Conservation (phyloP, 2,329 filamentous ascomycete genomes). For the Ascosphaera apis region DNA sequence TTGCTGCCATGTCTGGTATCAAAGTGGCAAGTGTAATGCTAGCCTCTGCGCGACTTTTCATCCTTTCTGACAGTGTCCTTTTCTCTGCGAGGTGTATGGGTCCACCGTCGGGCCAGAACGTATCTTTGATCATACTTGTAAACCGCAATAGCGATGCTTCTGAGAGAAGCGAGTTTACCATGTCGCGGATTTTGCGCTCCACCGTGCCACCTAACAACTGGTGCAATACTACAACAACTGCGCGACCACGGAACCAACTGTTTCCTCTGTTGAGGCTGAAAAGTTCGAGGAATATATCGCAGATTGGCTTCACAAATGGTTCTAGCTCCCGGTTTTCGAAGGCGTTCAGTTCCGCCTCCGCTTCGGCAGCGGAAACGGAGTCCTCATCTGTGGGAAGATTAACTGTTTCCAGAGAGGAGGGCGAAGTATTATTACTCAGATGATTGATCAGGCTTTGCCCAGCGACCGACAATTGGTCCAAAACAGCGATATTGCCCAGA, state of each 20-base stretch:
- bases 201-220: slow-evolving; percentile 90
- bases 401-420: slow-evolving; percentile 5
- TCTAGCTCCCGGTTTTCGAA: slow-evolving; percentile 78
- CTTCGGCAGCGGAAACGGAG: slow-evolving; percentile 40
- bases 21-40: slow-evolving; percentile 73
- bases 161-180: slow-evolving; percentile 46
- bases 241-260: slow-evolving; percentile 88
- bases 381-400: slow-evolving; percentile 25
- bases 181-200: slow-evolving; percentile 81
- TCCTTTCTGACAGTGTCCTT: slow-evolving; percentile 49
- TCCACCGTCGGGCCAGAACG: slow-evolving; percentile 47
- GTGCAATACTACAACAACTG: slow-evolving; percentile 87
- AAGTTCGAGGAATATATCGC: slow-evolving; percentile 85
- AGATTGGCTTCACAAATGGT: slow-evolving; percentile 95
- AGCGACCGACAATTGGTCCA: slow-evolving; percentile 81
- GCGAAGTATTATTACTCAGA: slow-evolving; percentile 15
- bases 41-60: slow-evolving; percentile 63
- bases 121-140: slow-evolving; percentile 47
- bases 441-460: slow-evolving; percentile 57
- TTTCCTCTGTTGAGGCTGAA: slow-evolving; percentile 90
- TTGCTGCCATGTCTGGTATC: slow-evolving; percentile 73
- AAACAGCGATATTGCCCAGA: slow-evolving; percentile 77
- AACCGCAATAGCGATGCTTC: slow-evolving; percentile 54
- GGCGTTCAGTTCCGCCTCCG: slow-evolving; percentile 78
- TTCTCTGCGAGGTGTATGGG: slow-evolving; percentile 26